These are phyloP conservation scores for Nothophoma quercina DNA, from an alignment of 2,329 filamentous ascomycete genomes.

Conservation along the genomic window DNA sequence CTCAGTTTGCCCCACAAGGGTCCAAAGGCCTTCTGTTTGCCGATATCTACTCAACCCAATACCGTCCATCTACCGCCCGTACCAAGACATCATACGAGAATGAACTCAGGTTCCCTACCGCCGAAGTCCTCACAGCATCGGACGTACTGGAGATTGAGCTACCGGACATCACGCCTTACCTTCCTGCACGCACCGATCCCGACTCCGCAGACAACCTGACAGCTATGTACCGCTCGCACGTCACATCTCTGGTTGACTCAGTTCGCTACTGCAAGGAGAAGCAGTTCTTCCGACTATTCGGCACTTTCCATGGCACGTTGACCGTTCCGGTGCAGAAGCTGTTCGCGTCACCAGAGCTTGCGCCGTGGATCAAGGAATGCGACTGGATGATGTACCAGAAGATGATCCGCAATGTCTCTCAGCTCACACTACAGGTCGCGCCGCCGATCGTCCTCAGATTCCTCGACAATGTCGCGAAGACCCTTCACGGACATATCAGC, in stretches of 20 bases:
- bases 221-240: constrained; percentile 91
- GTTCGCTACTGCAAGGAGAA: constrained; percentile 97
- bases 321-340: constrained; percentile 97
- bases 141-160: constrained; percentile 77
- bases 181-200: constrained; percentile 81
- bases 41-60: constrained; percentile 54
- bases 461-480: constrained; percentile 83
- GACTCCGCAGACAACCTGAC: constrained; percentile 86
- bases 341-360: constrained; percentile 79
- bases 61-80: constrained; percentile 46
- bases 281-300: constrained; percentile 93
- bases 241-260: constrained; percentile 92
- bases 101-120: constrained; percentile 69
- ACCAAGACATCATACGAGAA: constrained; percentile 64
- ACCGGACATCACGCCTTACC: constrained; percentile 84
- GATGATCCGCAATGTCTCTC: constrained; percentile 90
- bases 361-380: constrained; percentile 93
- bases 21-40: constrained; percentile 57
- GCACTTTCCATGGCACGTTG: constrained; percentile 92
- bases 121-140: constrained; percentile 63
- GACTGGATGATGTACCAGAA: constrained; percentile 96
- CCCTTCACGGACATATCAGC: constrained; percentile 80
- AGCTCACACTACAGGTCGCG: constrained; percentile 89
- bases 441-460: constrained; percentile 88
- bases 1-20: constrained; percentile 44